A percentile compares a stretch with the other conserved stretches of the same genome.
Conservation (phyloP, 805 yeast genomes). For the Suhomyces xylopsoci region DNA sequence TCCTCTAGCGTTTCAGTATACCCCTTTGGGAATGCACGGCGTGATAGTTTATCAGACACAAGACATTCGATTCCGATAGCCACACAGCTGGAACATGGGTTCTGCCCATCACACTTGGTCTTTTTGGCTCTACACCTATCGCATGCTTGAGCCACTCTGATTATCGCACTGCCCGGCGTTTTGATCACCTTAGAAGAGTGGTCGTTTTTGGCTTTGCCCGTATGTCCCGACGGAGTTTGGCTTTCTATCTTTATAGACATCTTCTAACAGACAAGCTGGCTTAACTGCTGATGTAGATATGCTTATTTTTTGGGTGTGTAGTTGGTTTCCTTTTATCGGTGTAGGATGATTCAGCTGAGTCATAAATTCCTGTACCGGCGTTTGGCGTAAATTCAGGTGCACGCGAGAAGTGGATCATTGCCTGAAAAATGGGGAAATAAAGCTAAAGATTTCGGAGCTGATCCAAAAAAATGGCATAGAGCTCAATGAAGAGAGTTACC, state of each 20-base stretch:
- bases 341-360: constrained; percentile 4
- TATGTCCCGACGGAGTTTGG: not conserved
- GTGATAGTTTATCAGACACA: constrained; percentile 79
- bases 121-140: constrained; percentile 84
- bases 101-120: constrained; percentile 73
- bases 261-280: not conserved
- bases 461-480: not conserved
- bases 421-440: not conserved
- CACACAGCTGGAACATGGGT: constrained; percentile 79
- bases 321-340: not conserved
- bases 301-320: not conserved
- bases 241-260: not conserved
- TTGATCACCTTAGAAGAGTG: constrained; percentile 46
- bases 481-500: not conserved
- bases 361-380: constrained; percentile 1
- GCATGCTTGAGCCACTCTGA: constrained; percentile 86
- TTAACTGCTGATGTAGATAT: not conserved
- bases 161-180: constrained; percentile 63
- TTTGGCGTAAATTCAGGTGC: not conserved
- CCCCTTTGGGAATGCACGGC: constrained; percentile 88
- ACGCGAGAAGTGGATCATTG: not conserved
- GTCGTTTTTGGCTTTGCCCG: constrained; percentile 7
- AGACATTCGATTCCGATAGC: constrained; percentile 85
- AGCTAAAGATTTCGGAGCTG: not conserved
- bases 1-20: constrained; percentile 89